A percentile compares a stretch with the other conserved stretches of the same genome.
phyloP scores from a whole-genome alignment of 176 grass and related monocot genomes.

The Olyra latifolia region DNA sequence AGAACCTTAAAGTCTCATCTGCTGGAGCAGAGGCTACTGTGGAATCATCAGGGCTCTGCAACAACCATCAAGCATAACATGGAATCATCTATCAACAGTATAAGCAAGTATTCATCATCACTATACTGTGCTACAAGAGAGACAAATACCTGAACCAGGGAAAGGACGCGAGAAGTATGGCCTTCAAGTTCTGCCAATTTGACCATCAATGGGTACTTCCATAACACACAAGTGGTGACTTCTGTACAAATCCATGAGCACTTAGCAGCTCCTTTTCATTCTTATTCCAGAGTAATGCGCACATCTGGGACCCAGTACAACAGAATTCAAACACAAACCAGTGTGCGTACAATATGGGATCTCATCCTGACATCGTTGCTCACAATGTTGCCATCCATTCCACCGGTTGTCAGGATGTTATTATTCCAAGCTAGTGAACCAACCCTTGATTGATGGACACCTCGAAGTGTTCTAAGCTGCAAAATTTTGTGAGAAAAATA shows the following conservation, averaged over 20 bases:
- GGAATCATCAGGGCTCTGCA: slow-evolving; percentile 57
- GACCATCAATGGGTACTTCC: slow-evolving; percentile 62
- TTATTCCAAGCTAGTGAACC: slow-evolving; percentile 68
- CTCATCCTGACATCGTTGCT: slow-evolving; percentile 62
- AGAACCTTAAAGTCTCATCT: slow-evolving; percentile 63
- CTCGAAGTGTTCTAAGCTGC: slow-evolving; percentile 62
- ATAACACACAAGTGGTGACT: slow-evolving; percentile 39
- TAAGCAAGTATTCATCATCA: slow-evolving; percentile 22
- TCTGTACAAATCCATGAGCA: slow-evolving; percentile 45
- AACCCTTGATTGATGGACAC: slow-evolving; percentile 53
- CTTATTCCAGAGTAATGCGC: slow-evolving; percentile 62
- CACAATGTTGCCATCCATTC: slow-evolving; percentile 58
- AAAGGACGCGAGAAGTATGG: slow-evolving; percentile 58
- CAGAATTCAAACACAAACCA: slow-evolving; percentile 44
- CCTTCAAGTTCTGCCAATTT: slow-evolving; percentile 56
- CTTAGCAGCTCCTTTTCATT: slow-evolving; percentile 56
- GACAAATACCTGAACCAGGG: slow-evolving; percentile 56
- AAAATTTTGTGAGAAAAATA: slow-evolving; percentile 20
- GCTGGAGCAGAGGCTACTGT: slow-evolving; percentile 52
- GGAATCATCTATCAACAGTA: slow-evolving; percentile 10
- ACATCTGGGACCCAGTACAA: slow-evolving; percentile 66
- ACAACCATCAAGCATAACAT: slow-evolving; percentile 11
- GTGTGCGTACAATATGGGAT: slow-evolving; percentile 40
- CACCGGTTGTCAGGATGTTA: slow-evolving; percentile 58
- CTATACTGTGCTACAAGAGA: background rate